These are phyloP conservation scores for Venturia asperata DNA, from an alignment of 2,329 filamentous ascomycete genomes.

Conservation along the genomic window DNA sequence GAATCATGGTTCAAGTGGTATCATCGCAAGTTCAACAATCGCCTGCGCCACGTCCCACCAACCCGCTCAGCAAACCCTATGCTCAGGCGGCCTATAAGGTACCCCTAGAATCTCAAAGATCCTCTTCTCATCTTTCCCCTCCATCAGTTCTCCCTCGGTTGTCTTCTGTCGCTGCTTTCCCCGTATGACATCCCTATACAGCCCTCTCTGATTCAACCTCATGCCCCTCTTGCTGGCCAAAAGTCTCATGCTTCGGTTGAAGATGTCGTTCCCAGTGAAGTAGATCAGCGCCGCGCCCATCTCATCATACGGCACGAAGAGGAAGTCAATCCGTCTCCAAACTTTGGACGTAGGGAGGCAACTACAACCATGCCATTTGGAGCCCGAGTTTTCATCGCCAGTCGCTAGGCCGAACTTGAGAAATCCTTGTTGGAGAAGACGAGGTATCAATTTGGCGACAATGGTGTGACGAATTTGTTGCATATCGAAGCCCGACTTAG, in stretches of 20 bases:
- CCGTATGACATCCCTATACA: conserved; percentile 65
- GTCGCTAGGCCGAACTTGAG: conserved; percentile 63
- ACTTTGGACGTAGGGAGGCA: conserved; percentile 51
- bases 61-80: conserved; percentile 58
- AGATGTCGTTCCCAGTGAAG: conserved; percentile 92
- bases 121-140: conserved; percentile 65
- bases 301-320: conserved; percentile 73
- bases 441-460: conserved; percentile 55
- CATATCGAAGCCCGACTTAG: conserved; percentile 53
- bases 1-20: not conserved
- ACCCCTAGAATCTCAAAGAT: conserved; percentile 80
- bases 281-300: conserved; percentile 85
- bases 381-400: conserved; percentile 48
- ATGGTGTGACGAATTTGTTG: conserved; percentile 55
- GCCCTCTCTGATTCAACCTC: conserved; percentile 74
- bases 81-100: conserved; percentile 71
- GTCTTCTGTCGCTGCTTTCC: conserved; percentile 52
- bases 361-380: conserved; percentile 86
- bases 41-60: not conserved
- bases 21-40: not conserved
- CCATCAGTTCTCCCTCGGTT: conserved; percentile 62
- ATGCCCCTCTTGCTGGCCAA: conserved; percentile 74
- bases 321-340: conserved; percentile 79
- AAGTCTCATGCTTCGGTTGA: conserved; percentile 78
- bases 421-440: conserved; percentile 56